Evolutionary conservation across 1,139 yeast species (phyloP).

Genomic region (Saccharomyces uvarum): DNA sequence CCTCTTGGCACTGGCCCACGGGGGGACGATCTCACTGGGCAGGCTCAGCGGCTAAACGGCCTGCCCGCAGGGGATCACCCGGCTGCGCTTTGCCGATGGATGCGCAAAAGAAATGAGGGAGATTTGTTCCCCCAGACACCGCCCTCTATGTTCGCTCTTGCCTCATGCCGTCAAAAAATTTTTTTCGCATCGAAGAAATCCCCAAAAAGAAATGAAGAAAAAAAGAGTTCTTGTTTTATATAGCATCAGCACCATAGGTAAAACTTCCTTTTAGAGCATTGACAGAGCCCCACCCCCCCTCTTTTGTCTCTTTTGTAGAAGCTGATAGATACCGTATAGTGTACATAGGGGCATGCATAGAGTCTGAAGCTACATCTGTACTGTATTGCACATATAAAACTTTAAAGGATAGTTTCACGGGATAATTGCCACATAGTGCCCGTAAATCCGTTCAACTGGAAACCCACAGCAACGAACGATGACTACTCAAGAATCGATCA

Average conservation of each 20-base stretch:
- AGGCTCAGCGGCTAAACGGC: not conserved
- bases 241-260: constrained; percentile 1
- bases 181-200: constrained; percentile 1
- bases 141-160: constrained; percentile 4
- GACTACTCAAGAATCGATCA: constrained; percentile 25
- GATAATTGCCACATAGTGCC: not conserved
- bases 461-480: constrained; percentile 8
- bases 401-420: not conserved
- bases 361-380: not conserved
- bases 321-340: not conserved
- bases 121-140: constrained; percentile 5
- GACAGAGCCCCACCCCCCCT: not conserved
- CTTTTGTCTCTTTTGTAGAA: not conserved
- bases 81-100: not conserved
- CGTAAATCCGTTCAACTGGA: constrained; percentile 3
- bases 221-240: not conserved
- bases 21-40: not conserved
- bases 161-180: not conserved
- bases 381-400: not conserved
- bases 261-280: not conserved
- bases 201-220: constrained; percentile 1
- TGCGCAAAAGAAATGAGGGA: not conserved
- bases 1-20: constrained; percentile 6
- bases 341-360: not conserved
- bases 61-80: not conserved